phyloP scores from a whole-genome alignment of 495 filamentous ascomycete species.

The Penicillium longicatenatum region DNA sequence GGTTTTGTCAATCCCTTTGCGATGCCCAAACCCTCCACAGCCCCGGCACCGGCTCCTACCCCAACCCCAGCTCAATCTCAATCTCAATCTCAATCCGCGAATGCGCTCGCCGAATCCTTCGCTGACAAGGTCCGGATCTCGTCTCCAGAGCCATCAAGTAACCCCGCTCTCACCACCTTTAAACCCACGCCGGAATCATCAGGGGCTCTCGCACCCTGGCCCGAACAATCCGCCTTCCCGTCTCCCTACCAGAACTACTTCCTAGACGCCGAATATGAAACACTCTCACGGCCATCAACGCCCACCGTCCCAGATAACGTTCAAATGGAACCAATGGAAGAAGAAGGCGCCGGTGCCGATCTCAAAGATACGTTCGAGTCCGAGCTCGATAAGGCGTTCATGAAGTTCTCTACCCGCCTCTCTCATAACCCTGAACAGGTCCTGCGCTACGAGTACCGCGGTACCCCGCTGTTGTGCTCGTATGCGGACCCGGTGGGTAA shows the following conservation, averaged over 20 bases:
- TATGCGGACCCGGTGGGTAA: constrained; percentile 74
- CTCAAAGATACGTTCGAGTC: constrained; percentile 85
- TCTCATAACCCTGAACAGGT: constrained; percentile 93
- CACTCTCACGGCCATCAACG: constrained; percentile 57
- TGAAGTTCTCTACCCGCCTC: constrained; percentile 82
- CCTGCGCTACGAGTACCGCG: constrained; percentile 87
- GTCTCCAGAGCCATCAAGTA: constrained; percentile 28
- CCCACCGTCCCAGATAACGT: constrained; percentile 48
- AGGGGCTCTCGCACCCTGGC: constrained; percentile 66
- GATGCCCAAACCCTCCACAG: constrained; percentile 38
- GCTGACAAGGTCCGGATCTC: constrained; percentile 64
- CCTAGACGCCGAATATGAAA: constrained; percentile 93
- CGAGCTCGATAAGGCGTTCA: constrained; percentile 82
- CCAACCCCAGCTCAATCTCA: constrained; percentile 4
- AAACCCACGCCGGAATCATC: constrained; percentile 34
- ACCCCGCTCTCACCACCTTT: constrained; percentile 36
- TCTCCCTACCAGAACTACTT: constrained; percentile 71
- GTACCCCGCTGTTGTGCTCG: constrained; percentile 78
- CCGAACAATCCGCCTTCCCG: constrained; percentile 62
- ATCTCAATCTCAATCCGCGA: constrained; percentile 24
- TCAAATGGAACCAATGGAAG: constrained; percentile 59
- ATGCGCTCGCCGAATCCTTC: constrained; percentile 68
- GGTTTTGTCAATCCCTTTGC: constrained; percentile 51
- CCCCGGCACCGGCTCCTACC: constrained; percentile 9
- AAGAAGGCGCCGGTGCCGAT: constrained; percentile 54